Conservation (phyloP, 164 flowering plant species). For the Tetrastigma voinierianum region DNA sequence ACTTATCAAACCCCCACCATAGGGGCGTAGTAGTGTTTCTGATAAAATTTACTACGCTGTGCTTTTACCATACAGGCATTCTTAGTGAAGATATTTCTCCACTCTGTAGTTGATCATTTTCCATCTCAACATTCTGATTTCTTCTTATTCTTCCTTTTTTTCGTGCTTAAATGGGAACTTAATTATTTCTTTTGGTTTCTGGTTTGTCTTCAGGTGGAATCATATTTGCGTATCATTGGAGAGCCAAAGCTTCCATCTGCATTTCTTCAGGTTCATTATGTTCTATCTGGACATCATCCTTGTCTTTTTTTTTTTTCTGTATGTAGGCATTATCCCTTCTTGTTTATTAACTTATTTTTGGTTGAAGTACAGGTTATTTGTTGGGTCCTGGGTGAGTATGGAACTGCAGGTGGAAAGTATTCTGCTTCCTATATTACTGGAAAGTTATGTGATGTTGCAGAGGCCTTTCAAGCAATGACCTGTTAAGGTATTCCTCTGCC, state of each 20-base stretch:
- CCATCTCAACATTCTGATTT: background rate
- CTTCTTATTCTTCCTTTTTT: background rate
- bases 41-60: too few species aligned
- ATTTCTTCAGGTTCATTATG: slow-evolving; percentile 75
- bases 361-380: slow-evolving; percentile 72
- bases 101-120: too few species aligned
- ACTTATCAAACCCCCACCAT: too few species aligned
- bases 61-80: too few species aligned
- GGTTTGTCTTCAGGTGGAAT: slow-evolving; percentile 71
- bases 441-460: slow-evolving; percentile 96
- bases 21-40: too few species aligned
- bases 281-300: slow-evolving; percentile 15
- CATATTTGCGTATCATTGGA: slow-evolving; percentile 79
- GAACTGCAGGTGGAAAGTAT: slow-evolving; percentile 88
- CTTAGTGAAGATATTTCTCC: too few species aligned
- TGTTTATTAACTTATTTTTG: background rate
- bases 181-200: background rate
- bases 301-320: slow-evolving; percentile 1
- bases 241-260: slow-evolving; percentile 96
- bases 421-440: slow-evolving; percentile 90
- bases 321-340: background rate
- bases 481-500: slow-evolving; percentile 60
- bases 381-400: slow-evolving; percentile 99
- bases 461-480: slow-evolving; percentile 88
- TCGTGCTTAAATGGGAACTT: slow-evolving; percentile 1